Evolutionary conservation across 768 basidiomycete genomes (phyloP).

Genomic region (Suillus luteus): DNA sequence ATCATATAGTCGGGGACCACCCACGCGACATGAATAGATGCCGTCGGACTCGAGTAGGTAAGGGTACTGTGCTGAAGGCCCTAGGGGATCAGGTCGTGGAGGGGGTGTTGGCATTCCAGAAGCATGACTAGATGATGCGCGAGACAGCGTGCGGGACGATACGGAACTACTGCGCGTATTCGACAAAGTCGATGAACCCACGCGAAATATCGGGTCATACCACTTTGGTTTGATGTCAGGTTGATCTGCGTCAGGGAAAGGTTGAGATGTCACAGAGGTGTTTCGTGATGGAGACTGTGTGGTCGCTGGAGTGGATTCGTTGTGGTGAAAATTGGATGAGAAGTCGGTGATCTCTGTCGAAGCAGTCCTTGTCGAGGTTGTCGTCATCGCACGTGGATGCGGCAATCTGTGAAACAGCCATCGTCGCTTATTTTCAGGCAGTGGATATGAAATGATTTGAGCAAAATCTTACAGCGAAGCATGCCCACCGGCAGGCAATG

Average conservation of each 20-base stretch:
- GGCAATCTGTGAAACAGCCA: background rate
- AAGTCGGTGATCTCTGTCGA: constrained; percentile 5
- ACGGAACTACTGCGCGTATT: constrained; percentile 11
- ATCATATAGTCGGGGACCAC: constrained; percentile 67
- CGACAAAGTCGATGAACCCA: background rate
- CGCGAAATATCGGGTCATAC: background rate
- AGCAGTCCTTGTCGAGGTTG: background rate
- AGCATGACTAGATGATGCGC: constrained; percentile 15
- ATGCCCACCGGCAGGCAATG: background rate
- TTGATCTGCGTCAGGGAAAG: background rate
- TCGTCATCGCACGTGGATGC: background rate
- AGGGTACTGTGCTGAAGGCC: constrained; percentile 52
- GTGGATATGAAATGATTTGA: background rate
- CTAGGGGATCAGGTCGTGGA: constrained; percentile 45
- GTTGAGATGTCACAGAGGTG: constrained; percentile 5
- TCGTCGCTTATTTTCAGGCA: background rate
- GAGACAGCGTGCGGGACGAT: constrained; percentile 7
- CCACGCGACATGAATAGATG: constrained; percentile 64
- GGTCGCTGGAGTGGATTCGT: background rate
- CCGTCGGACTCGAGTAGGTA: constrained; percentile 52
- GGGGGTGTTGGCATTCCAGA: constrained; percentile 42
- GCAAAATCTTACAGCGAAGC: constrained; percentile 6
- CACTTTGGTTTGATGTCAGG: constrained; percentile 6
- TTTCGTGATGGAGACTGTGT: constrained; percentile 1
- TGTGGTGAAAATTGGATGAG: background rate